Evolutionary conservation across 2,329 filamentous ascomycete genomes (phyloP), one percentile per base, ranked within the genome.

Genomic region (Hymenoscyphus salicellus): DNA sequence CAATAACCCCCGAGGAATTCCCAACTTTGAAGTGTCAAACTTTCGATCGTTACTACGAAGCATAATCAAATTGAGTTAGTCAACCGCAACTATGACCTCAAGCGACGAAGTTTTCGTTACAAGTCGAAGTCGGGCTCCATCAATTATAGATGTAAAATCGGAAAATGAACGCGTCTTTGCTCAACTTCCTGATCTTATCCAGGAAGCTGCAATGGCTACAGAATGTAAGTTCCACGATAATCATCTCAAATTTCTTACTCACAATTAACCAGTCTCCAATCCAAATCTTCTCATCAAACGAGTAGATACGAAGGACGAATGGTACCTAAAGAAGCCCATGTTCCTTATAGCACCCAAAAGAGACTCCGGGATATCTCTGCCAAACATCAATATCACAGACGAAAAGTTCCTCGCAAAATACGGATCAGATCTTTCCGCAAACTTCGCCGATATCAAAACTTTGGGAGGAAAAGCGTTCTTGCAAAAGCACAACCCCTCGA

Each of bases 371-470:
- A 66, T 73, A 52, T 66, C 67, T 23, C 61, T 73, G 56, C 69
- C 69, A 1, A 69, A 73, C 52, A 64, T 73, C 2, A 62, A 67
- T 26, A 58, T 73, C 5, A 72, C 68, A 1, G 71, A 73, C 58
- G 68, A 69, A 46, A 72, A 69, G 36, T 61, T 73, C 6, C 55
- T 73, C 16, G 62, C 58, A 4, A 73, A 73, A 66, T 73, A 70
- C 33, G 72, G 72, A 5, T 66, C 63, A 1, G 70, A 72, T 46
- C 63, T 73, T 1, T 72, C 69, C 0, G 72, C 71, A 17, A 73
- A 73, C 58, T 73, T 73, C 36, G 71, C 71, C 2, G 72, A 73
- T 36, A 73, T 73, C 52, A 67, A 65, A 64, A 65, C 65, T 0
- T 64, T 70, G 41, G 70, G 68, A 3, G 43, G 69, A 0, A 68